Conservation (phyloP, 768 basidiomycete genomes). For the Russula emetica region DNA sequence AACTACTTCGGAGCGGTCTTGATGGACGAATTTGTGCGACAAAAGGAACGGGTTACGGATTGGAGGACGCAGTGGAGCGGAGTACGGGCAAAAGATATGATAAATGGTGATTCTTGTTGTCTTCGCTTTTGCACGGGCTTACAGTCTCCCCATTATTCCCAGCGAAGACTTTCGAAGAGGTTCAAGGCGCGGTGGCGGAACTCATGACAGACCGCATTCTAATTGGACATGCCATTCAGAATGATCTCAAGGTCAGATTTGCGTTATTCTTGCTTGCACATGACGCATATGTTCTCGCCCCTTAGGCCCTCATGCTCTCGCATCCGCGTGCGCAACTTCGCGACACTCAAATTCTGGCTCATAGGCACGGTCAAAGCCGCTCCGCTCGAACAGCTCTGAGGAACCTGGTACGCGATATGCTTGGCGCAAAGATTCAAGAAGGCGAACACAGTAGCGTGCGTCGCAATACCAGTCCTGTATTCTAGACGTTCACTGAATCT, state of each 20-base stretch:
- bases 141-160: not conserved
- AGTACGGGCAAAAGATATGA: slow-evolving; percentile 69
- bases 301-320: slow-evolving; percentile 62
- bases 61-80: slow-evolving; percentile 91
- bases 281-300: not conserved
- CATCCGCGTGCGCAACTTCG: slow-evolving; percentile 61
- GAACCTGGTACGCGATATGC: slow-evolving; percentile 72
- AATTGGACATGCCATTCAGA: slow-evolving; percentile 86
- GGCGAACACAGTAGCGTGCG: slow-evolving; percentile 91
- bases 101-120: slow-evolving; percentile 46
- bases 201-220: slow-evolving; percentile 74
- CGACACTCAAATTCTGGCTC: slow-evolving; percentile 65
- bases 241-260: slow-evolving; percentile 86
- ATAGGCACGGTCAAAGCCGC: slow-evolving; percentile 55
- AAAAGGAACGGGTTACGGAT: slow-evolving; percentile 85
- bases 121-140: not conserved
- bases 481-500: not conserved
- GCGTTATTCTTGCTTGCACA: slow-evolving; percentile 27
- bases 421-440: slow-evolving; percentile 74
- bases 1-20: slow-evolving; percentile 80
- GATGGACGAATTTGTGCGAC: slow-evolving; percentile 82
- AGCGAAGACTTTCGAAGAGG: slow-evolving; percentile 75
- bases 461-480: slow-evolving; percentile 19
- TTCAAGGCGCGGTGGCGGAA: slow-evolving; percentile 74
- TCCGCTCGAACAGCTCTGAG: slow-evolving; percentile 71